Evolutionary conservation across 2,329 filamentous ascomycete species (phyloP), one percentile per base, ranked within the genome.

Genomic region (Penicillium freii): DNA sequence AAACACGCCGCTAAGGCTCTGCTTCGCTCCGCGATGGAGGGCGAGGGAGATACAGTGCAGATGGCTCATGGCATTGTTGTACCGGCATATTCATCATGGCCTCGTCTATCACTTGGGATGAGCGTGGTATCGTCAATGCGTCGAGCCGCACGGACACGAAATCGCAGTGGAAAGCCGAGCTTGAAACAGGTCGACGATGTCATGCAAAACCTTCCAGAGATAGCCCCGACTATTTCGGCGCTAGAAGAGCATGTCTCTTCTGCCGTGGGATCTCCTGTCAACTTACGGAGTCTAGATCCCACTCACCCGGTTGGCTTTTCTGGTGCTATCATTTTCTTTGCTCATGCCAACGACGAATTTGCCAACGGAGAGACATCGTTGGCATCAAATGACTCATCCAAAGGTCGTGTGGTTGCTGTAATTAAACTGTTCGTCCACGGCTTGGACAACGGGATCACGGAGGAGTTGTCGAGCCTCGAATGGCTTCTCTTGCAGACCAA

Each of bases 281-380:
- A 43, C n/a, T 31, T 51, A 19, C 48, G 19, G 13, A 29, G 38
- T 51, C 36, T 51, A 4, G 48, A 51, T 29, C 25, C 48, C 5
- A 43, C 38, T 13, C 36, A 51, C 6, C 36, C 13, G 1, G 36
- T 19, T 3, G 48, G 48, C 1, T 51, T 51, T 31, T 51, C 48
- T 43, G 48, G 48, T 17, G 48, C 49, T 9, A 51, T 51, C 10
- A 51, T 44, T n/a, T 51, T 51, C 38, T 43, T 51, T 23, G 48
- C 48, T 13, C 31, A 43, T n/a, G 25, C 27, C 4, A 51, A 23
- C 4, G 25, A 51, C 13, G 48, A 25, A 21, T 10, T 31, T 33
- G 6, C 6, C 10, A 34, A 44, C 5, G 49, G 21, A 11, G 27
- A 31, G 15, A 25, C 15, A 25, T 15, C 27, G 4, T 10, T 51